Conservation (phyloP, 306 rosid genomes). For the Cicer pinnatifidum region DNA sequence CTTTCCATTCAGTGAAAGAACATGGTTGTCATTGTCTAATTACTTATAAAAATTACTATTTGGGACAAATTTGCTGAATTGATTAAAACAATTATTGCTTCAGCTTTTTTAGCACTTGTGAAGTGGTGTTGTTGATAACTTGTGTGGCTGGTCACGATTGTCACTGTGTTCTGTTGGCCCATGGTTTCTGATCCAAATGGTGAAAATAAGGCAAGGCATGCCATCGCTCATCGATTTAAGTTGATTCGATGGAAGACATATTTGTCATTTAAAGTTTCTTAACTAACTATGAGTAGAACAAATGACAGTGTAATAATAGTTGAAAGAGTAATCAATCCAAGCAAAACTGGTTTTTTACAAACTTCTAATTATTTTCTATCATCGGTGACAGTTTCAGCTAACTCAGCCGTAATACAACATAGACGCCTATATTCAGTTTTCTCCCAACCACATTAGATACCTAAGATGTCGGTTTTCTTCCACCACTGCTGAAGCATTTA, state of each 20-base stretch:
- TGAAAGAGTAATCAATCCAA: conserved; percentile 19
- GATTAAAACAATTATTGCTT: background rate
- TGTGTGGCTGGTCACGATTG: background rate
- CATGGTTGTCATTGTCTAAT: too few relatives aligned
- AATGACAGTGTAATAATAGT: background rate
- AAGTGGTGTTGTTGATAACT: background rate
- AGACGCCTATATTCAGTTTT: conserved; percentile 31
- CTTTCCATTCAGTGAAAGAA: too few relatives aligned
- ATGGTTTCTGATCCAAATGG: background rate
- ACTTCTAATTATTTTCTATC: conserved; percentile 26
- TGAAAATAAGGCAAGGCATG: background rate
- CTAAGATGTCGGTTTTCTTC: conserved; percentile 21
- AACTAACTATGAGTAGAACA: conserved; percentile 11
- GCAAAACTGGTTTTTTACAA: conserved; percentile 34
- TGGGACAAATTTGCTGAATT: background rate
- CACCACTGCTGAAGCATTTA: conserved; percentile 35
- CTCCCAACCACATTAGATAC: background rate
- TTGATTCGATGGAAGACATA: background rate
- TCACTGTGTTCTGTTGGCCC: background rate
- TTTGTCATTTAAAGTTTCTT: conserved; percentile 9
- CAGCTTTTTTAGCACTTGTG: background rate
- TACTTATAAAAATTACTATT: background rate
- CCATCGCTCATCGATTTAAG: background rate
- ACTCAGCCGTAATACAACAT: conserved; percentile 34
- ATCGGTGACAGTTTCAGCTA: conserved; percentile 36